phyloP scores from a whole-genome alignment of 148 eudicot genomes.

The Polygonum maritimum region DNA sequence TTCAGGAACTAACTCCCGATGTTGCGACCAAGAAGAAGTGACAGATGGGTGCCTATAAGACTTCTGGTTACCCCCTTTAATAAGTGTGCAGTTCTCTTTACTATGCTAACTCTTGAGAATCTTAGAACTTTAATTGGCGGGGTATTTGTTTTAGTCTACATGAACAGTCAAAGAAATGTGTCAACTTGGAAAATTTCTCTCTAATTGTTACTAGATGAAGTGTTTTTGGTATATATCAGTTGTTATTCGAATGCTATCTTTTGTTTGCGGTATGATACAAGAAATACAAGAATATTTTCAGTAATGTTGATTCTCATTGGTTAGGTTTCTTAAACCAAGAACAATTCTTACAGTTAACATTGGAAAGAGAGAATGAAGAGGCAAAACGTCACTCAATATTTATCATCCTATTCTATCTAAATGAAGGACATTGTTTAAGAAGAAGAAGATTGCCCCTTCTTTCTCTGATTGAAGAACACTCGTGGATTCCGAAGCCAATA shows the following conservation, averaged over 20 bases:
- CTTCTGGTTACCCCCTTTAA: not conserved
- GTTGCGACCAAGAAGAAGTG: conserved; percentile 20
- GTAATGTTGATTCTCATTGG: no score
- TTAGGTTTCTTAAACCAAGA: no score
- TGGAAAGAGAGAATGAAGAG: no score
- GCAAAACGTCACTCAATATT: no score
- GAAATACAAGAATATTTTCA: no score
- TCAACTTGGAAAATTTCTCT: not conserved
- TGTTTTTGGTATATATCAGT: not conserved
- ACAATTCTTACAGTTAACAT: no score
- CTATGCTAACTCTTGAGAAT: not conserved
- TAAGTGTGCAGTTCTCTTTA: not conserved
- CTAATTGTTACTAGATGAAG: not conserved
- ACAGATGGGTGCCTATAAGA: not conserved
- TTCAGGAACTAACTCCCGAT: conserved; percentile 38
- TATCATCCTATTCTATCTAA: no score
- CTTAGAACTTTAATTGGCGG: not conserved
- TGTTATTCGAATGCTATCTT: not conserved
- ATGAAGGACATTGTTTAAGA: no score
- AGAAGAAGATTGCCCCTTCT: not conserved
- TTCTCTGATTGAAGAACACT: not conserved
- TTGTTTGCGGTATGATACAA: not conserved
- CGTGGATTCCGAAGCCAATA: not conserved
- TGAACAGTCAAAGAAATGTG: not conserved
- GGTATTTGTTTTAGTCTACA: not conserved